These are phyloP conservation scores for Paspalum vaginatum DNA, from an alignment of 176 grass and related monocot species.

Conservation along the genomic window DNA sequence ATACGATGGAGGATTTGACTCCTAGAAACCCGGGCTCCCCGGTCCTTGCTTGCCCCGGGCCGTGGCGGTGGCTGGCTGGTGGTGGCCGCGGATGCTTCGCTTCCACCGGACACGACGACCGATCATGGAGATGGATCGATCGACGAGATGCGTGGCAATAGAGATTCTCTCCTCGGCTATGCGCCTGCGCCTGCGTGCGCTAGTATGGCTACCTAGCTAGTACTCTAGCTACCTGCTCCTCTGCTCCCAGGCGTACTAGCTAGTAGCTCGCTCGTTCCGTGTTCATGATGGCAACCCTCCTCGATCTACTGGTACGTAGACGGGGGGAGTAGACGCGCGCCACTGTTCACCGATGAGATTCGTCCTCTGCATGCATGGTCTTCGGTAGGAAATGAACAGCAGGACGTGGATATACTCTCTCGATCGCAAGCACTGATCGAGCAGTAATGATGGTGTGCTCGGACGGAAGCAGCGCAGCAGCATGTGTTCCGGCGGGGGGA, in stretches of 20 bases:
- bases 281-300: conserved; percentile 23
- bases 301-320: too few species aligned
- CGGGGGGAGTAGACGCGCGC: neutral
- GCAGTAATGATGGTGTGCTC: neutral
- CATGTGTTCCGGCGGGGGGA: neutral
- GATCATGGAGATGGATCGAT: neutral
- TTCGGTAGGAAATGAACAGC: neutral
- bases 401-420: neutral
- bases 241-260: too few species aligned
- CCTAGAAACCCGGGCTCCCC: conserved; percentile 60
- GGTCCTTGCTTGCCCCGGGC: conserved; percentile 13
- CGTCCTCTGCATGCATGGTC: neutral
- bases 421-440: too few species aligned
- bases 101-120: conserved; percentile 47
- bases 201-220: neutral
- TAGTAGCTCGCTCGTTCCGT: conserved; percentile 32
- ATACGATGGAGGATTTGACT: conserved; percentile 38
- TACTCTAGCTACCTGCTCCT: neutral
- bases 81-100: conserved; percentile 34
- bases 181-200: neutral
- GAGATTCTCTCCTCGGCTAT: conserved; percentile 38
- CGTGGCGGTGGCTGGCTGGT: too few species aligned
- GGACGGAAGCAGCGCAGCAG: neutral
- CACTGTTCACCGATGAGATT: conserved; percentile 26
- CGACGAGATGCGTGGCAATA: neutral